Percentiles rank a stretch among this genome's conserved stretches.
These are phyloP conservation scores for Porcisia hertigi DNA, from an alignment of 208 protist genomes.

Conservation along the genomic window DNA sequence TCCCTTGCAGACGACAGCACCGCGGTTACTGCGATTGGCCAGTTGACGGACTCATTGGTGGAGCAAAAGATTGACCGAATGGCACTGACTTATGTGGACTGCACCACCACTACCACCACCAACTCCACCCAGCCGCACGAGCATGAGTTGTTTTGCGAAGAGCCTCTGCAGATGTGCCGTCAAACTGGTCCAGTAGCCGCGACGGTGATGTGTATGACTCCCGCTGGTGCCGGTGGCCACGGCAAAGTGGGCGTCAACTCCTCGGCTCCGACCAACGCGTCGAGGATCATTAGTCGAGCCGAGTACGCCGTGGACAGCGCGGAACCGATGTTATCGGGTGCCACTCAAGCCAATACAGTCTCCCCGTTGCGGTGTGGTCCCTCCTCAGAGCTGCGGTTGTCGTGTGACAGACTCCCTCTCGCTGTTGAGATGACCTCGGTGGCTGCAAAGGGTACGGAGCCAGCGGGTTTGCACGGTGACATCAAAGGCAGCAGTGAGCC, in stretches of 20 bases:
- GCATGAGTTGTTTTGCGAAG: background rate
- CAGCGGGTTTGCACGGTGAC: background rate
- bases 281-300: background rate
- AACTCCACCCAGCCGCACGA: background rate
- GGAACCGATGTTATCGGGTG: background rate
- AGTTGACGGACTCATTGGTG: background rate
- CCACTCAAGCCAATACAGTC: background rate
- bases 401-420: background rate
- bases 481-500: background rate
- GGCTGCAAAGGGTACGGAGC: background rate
- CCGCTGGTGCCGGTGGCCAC: background rate
- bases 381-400: background rate
- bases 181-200: background rate
- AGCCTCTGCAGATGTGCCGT: background rate
- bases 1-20: constrained; percentile 2
- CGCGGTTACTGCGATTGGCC: background rate
- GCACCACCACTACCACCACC: constrained; percentile 6
- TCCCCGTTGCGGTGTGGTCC: background rate
- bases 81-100: background rate
- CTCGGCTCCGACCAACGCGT: background rate
- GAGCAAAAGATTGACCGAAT: constrained; percentile 1
- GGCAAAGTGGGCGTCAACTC: background rate
- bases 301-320: background rate
- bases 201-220: too few species aligned
- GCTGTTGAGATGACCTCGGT: background rate